Conservation (phyloP, 192 early-diverging fungal genomes). For the Radiomyces spectabilis region DNA sequence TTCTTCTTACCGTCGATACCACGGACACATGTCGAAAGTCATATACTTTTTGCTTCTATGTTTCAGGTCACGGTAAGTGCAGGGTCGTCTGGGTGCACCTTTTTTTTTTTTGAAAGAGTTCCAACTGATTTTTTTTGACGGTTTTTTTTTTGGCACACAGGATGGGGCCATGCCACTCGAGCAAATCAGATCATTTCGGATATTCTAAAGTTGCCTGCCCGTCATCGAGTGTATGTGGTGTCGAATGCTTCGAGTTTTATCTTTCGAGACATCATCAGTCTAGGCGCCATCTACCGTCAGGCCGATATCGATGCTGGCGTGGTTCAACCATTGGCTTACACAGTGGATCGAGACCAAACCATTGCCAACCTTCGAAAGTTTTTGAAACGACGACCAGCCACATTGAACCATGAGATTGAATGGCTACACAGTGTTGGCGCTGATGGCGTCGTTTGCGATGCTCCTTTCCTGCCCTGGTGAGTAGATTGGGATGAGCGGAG, state of each 20-base stretch:
- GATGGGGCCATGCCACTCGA: conserved; percentile 55
- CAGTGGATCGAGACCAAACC: conserved; percentile 48
- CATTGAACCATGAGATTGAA: conserved; percentile 32
- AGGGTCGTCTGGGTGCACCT: neutral
- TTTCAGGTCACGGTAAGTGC: conserved; percentile 2
- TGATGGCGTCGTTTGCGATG: conserved; percentile 49
- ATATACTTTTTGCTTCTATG: conserved; percentile 9
- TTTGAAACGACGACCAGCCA: conserved; percentile 28
- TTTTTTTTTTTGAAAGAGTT: neutral
- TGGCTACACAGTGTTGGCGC: conserved; percentile 47
- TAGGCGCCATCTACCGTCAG: conserved; percentile 46
- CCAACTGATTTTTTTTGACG: neutral
- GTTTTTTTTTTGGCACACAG: conserved; percentile 18
- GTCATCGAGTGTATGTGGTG: conserved; percentile 44
- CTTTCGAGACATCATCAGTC: conserved; percentile 40
- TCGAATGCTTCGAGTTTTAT: conserved; percentile 52
- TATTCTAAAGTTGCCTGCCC: conserved; percentile 27
- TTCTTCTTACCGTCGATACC: no score
- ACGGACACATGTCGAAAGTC: no score
- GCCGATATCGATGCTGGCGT: conserved; percentile 56
- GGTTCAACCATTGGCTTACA: conserved; percentile 51
- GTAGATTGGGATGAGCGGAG: neutral
- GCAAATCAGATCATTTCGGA: conserved; percentile 49
- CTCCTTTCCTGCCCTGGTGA: conserved; percentile 52
- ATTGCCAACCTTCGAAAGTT: conserved; percentile 42